Conservation (phyloP, 2,329 filamentous ascomycete species). For the Drechslerella coelobrocha region DNA sequence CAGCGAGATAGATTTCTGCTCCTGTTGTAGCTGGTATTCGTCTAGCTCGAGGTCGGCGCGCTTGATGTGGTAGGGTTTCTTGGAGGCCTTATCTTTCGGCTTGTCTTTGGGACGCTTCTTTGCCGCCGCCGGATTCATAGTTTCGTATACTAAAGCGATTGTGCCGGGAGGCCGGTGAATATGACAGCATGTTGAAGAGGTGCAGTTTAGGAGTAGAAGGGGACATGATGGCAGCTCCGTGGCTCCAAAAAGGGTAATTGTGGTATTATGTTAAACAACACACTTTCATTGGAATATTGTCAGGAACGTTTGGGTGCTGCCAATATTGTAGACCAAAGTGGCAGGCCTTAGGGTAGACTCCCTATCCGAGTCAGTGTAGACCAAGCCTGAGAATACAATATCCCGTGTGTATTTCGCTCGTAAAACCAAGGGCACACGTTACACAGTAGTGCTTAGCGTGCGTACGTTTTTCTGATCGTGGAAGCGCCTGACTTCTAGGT, state of each 20-base stretch:
- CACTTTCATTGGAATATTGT: slow-evolving; percentile 8
- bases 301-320: too few species aligned
- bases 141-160: background rate
- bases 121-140: slow-evolving; percentile 15
- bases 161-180: background rate
- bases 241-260: slow-evolving; percentile 19
- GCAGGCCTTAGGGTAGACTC: background rate
- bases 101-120: slow-evolving; percentile 43
- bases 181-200: too few species aligned
- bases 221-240: slow-evolving; percentile 5
- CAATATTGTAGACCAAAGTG: background rate
- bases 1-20: slow-evolving; percentile 54
- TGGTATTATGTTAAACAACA: slow-evolving; percentile 30
- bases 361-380: background rate
- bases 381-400: too few species aligned
- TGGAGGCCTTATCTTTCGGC: slow-evolving; percentile 52
- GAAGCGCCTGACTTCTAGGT: too few species aligned
- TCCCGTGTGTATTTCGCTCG: too few species aligned
- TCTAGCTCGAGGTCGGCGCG: slow-evolving; percentile 56
- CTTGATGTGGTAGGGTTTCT: slow-evolving; percentile 56
- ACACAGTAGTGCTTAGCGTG: too few species aligned
- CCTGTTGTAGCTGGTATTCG: slow-evolving; percentile 56
- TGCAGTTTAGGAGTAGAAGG: background rate
- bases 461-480: too few species aligned
- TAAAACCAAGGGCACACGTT: too few species aligned